Conservation (phyloP, 2,329 filamentous ascomycete genomes). For the Trichoderma aggressivum region DNA sequence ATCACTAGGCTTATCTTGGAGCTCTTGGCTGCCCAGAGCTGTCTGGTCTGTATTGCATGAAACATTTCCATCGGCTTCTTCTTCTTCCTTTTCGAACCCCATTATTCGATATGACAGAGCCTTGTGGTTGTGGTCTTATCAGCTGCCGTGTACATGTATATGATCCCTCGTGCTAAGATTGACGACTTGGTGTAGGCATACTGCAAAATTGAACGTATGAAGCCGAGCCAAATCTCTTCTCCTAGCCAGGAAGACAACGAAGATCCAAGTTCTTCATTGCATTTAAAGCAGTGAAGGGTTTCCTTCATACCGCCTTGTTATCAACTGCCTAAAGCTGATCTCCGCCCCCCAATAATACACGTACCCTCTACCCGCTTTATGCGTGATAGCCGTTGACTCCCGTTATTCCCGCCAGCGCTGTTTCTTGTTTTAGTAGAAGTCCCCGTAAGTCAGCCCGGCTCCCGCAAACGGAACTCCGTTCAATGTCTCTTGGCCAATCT, state of each 20-base stretch:
- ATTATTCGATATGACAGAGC: neutral
- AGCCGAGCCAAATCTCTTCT: neutral
- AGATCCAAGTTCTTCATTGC: neutral
- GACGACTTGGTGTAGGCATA: neutral
- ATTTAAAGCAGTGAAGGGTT: neutral
- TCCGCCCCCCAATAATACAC: neutral
- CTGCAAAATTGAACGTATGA: neutral
- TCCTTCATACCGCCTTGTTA: neutral
- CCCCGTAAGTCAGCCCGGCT: neutral
- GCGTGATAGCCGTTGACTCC: slow-evolving; percentile 3
- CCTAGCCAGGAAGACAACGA: neutral
- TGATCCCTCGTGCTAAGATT: neutral
- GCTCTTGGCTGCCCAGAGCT: neutral
- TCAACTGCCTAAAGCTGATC: neutral
- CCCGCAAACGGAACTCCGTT: neutral
- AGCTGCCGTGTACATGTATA: neutral
- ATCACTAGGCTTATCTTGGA: neutral
- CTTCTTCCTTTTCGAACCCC: neutral
- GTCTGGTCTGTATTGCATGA: neutral
- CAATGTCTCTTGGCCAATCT: neutral
- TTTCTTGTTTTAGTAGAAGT: neutral
- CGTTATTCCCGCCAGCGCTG: neutral
- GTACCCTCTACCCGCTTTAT: neutral
- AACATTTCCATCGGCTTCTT: neutral
- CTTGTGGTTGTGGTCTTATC: neutral